phyloP scores from a whole-genome alignment of 805 yeast genomes.

The Metschnikowia amazonensis region DNA sequence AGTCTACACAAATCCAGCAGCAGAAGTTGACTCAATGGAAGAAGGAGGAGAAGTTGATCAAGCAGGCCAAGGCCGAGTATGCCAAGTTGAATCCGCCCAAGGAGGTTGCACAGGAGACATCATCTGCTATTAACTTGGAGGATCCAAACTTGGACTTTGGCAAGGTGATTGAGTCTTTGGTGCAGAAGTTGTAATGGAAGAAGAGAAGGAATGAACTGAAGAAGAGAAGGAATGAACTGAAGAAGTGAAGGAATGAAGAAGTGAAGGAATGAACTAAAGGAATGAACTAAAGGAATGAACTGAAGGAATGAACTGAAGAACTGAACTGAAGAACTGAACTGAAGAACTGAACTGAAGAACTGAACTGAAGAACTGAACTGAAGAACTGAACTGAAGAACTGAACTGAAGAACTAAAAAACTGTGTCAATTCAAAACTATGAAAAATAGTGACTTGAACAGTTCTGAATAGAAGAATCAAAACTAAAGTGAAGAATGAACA shows the following conservation, averaged over 20 bases:
- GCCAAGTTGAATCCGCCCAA: constrained; percentile 49
- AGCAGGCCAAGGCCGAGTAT: constrained; percentile 85
- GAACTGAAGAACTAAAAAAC: too few relatives aligned
- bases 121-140: constrained; percentile 62
- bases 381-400: too few relatives aligned
- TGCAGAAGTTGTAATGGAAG: constrained; percentile 44
- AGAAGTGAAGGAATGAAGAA: neutral
- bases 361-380: too few relatives aligned
- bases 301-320: too few relatives aligned
- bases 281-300: neutral
- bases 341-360: too few relatives aligned
- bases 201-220: neutral
- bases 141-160: constrained; percentile 90
- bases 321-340: too few relatives aligned
- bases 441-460: too few relatives aligned
- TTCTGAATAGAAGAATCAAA: too few relatives aligned
- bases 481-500: too few relatives aligned
- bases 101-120: constrained; percentile 27
- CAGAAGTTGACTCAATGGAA: constrained; percentile 57
- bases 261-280: neutral
- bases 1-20: constrained; percentile 54
- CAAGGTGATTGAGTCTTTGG: constrained; percentile 59
- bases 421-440: too few relatives aligned
- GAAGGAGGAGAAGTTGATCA: constrained; percentile 69
- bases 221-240: neutral